Evolutionary conservation across 371 early-diverging fungal genomes (phyloP).

Genomic region (Actinomortierella wolfii): DNA sequence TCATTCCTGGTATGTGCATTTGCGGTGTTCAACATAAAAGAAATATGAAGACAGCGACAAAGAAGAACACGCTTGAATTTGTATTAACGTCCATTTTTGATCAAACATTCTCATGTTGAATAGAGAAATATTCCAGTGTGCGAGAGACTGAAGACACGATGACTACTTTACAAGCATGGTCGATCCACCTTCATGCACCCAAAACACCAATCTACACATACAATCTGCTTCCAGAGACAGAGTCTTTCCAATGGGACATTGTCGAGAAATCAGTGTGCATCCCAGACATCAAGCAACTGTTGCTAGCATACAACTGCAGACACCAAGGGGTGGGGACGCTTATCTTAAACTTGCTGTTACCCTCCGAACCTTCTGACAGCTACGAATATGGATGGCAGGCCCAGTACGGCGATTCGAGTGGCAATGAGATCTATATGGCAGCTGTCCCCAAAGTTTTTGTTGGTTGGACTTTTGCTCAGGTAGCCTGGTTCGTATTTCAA

Average conservation of each 20-base stretch:
- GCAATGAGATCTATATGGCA: constrained; percentile 71
- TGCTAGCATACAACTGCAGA: constrained; percentile 69
- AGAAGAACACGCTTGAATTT: not conserved
- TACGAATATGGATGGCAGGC: constrained; percentile 77
- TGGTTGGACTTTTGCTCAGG: constrained; percentile 62
- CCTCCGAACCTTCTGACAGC: constrained; percentile 57
- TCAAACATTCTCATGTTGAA: not conserved
- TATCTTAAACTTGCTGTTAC: constrained; percentile 71
- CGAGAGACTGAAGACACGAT: constrained; percentile 39
- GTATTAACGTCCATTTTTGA: not conserved
- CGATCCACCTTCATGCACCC: constrained; percentile 55
- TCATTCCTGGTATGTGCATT: constrained; percentile 50
- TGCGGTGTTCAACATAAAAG: too few relatives aligned
- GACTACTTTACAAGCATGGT: constrained; percentile 36
- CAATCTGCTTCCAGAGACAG: constrained; percentile 71
- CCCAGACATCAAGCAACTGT: constrained; percentile 72
- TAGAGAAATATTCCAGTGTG: constrained; percentile 16
- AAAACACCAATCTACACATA: constrained; percentile 69
- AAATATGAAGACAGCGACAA: not conserved
- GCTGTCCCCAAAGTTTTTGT: constrained; percentile 58
- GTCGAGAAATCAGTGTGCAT: constrained; percentile 72
- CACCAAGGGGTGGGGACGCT: constrained; percentile 72
- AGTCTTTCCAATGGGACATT: constrained; percentile 64
- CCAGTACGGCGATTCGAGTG: constrained; percentile 78
- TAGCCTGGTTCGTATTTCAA: constrained; percentile 63